Conservation (phyloP, 805 yeast species). For the Grigorovia humatica region DNA sequence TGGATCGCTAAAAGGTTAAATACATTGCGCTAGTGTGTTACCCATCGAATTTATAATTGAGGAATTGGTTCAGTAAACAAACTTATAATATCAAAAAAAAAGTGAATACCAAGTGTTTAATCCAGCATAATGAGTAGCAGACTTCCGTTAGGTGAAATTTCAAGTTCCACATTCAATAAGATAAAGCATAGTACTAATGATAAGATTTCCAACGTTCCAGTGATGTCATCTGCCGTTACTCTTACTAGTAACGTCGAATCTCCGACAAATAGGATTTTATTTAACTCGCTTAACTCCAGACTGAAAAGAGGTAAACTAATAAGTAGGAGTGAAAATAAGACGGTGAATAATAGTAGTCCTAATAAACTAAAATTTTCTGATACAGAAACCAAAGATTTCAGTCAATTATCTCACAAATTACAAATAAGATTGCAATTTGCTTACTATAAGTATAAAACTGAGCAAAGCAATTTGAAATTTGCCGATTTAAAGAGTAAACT, state of each 20-base stretch:
- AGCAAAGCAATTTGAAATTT: slow-evolving; percentile 30
- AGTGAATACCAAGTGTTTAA: not conserved
- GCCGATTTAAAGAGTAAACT: slow-evolving; percentile 8
- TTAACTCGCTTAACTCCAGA: not conserved
- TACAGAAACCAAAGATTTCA: slow-evolving; percentile 6
- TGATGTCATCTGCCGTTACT: not conserved
- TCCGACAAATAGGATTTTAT: slow-evolving; percentile 3
- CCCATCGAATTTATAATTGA: no score
- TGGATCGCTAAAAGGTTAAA: no score
- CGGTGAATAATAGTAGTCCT: not conserved
- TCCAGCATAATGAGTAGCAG: slow-evolving; percentile 4
- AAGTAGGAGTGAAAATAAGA: not conserved
- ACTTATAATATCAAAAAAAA: not conserved
- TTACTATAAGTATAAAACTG: slow-evolving; percentile 40
- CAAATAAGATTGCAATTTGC: slow-evolving; percentile 42
- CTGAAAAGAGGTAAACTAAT: not conserved
- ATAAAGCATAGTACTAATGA: slow-evolving; percentile 3
- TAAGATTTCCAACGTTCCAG: not conserved
- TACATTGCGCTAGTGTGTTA: no score
- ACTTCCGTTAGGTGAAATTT: slow-evolving; percentile 20
- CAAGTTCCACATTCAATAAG: slow-evolving; percentile 19
- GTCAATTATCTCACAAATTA: slow-evolving; percentile 26
- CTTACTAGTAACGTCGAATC: not conserved
- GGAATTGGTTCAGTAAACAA: no score
- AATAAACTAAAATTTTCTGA: slow-evolving; percentile 1